phyloP scores from a whole-genome alignment of 2,329 filamentous ascomycete species.

The Stylonectria norvegica region DNA sequence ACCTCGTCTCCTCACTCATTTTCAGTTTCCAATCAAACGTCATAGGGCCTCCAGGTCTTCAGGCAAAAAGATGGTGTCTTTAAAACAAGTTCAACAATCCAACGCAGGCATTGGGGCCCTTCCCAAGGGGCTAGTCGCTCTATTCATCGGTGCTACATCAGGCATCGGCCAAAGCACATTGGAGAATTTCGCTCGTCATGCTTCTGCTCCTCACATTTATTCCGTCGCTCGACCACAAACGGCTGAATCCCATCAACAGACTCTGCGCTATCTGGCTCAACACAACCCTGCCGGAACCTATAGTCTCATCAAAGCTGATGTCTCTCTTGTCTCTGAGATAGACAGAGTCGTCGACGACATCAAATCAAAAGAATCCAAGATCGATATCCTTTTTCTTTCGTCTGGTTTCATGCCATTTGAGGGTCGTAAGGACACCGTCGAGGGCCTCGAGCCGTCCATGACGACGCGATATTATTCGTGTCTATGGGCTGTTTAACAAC shows the following conservation, averaged over 20 bases:
- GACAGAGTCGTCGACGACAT: constrained; percentile 46
- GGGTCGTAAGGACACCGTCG: constrained; percentile 38
- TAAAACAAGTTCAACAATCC: constrained; percentile 10
- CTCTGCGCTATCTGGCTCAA: constrained; percentile 1
- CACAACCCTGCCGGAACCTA: background rate
- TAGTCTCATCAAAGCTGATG: constrained; percentile 44
- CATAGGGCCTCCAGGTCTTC: too few relatives aligned
- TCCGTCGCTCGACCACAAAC: constrained; percentile 6
- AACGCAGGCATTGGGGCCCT: constrained; percentile 9
- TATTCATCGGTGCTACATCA: constrained; percentile 51
- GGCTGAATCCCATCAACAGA: background rate
- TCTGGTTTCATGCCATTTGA: constrained; percentile 16
- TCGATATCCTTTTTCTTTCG: constrained; percentile 46
- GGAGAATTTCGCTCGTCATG: constrained; percentile 37
- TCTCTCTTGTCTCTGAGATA: constrained; percentile 47
- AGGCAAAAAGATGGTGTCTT: constrained; percentile 17
- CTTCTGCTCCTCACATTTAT: constrained; percentile 13
- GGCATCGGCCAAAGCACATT: constrained; percentile 49
- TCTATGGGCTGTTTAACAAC: constrained; percentile 1
- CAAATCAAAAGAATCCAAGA: constrained; percentile 35
- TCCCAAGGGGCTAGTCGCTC: constrained; percentile 32
- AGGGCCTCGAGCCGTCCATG: constrained; percentile 11
- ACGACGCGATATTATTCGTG: constrained; percentile 6
- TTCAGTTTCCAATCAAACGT: too few relatives aligned
- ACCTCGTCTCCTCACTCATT: too few relatives aligned